These are phyloP conservation scores for Calocera cornea DNA, from an alignment of 768 basidiomycete genomes.

Conservation along the genomic window DNA sequence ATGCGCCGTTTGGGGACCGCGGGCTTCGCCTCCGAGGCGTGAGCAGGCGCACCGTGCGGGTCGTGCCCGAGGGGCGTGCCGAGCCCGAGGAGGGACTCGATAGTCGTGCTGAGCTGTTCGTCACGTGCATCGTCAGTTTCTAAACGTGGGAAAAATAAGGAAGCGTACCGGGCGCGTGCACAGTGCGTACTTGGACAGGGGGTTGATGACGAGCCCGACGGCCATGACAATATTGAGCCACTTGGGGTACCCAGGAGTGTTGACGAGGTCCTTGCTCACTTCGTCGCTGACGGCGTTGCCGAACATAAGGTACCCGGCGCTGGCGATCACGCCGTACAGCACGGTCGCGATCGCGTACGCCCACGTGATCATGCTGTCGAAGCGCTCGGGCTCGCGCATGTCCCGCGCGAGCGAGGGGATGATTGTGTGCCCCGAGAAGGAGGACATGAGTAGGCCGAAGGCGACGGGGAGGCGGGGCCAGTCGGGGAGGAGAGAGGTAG, in stretches of 20 bases:
- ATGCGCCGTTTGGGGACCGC: neutral
- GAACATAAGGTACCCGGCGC: conserved; percentile 85
- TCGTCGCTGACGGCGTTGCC: conserved; percentile 67
- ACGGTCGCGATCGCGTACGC: conserved; percentile 68
- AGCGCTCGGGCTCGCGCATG: conserved; percentile 71
- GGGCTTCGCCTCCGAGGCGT: conserved; percentile 11
- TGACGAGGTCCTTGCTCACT: conserved; percentile 71
- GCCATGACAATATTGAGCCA: conserved; percentile 57
- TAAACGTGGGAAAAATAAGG: neutral
- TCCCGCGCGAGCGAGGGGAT: conserved; percentile 82
- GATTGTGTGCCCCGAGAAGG: conserved; percentile 87
- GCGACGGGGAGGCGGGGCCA: conserved; percentile 55
- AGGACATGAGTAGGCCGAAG: conserved; percentile 70
- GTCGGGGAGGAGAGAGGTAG: conserved; percentile 47
- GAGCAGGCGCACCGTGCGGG: conserved; percentile 2
- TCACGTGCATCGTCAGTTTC: conserved; percentile 1
- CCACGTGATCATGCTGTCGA: conserved; percentile 68
- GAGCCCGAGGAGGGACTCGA: conserved; percentile 65
- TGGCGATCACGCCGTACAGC: conserved; percentile 49
- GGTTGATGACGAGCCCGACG: conserved; percentile 75
- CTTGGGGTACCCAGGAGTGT: conserved; percentile 56
- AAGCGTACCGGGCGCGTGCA: conserved; percentile 59
- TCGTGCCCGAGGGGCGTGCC: conserved; percentile 17
- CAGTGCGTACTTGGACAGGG: conserved; percentile 80
- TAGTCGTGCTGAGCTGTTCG: conserved; percentile 60